Evolutionary conservation across 805 yeast species (phyloP), one percentile per base, ranked within the genome.

Genomic region (Ogataea angusta): DNA sequence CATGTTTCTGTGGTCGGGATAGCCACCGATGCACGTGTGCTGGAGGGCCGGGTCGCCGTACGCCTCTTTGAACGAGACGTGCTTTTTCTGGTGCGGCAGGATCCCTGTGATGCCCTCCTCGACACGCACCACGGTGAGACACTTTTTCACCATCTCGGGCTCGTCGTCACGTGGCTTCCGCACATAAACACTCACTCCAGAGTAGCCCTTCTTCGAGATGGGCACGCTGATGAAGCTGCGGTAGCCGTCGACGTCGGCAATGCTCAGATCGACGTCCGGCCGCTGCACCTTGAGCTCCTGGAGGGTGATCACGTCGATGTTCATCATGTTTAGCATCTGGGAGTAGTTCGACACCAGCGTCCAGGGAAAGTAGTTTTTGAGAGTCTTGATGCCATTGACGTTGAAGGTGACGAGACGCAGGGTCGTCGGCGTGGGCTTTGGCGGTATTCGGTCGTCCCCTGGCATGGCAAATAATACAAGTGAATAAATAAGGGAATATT

Each of bases 101-200:
- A 66, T 63, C 0, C 98, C 99, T 0, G 96, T 84, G 6, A 93
- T 67, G 0, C 99, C 99, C 60, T 91, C 96, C 57, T 93, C 98
- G 0, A 90, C 96, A 48, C 75, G 78, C 3, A 74, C 36, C 1
- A 88, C 87, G 2, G 70, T 63, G 18, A 89, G 56, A 2, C 70
- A 57, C 14, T 58, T 55, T 38, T 52, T 57, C 2, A 65, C 40
- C 16, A 47, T 32, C 1, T 60, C 56, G 0, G 73, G 60, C 18
- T 82, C 85, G 9, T 59, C 61, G 0, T 61, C 63, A 1, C 55
- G 51, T 1, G 82, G 78, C 3, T 67, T 61, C 34, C 89, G 65
- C 2, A 86, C 72, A 63, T 86, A 91, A 3, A 91, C 75, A 0
- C 90, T 95, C 1, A 91, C 97, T 0, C 99, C 99, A 41, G 91